Percentiles rank a stretch among this genome's conserved stretches.
Evolutionary conservation across 495 filamentous ascomycete species (phyloP).

Genomic region (Neurospora sp.): DNA sequence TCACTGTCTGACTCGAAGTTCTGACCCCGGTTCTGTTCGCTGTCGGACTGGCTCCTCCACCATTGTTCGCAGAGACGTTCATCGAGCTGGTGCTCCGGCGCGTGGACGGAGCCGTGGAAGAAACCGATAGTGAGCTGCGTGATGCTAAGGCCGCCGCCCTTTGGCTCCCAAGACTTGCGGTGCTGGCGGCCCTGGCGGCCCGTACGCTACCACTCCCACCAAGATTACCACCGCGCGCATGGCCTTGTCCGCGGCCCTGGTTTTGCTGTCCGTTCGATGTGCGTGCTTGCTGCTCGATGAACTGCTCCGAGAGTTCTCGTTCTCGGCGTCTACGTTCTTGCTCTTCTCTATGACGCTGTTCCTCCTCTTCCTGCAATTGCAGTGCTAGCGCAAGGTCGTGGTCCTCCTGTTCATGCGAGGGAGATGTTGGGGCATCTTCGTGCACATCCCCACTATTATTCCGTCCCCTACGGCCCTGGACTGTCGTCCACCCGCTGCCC

Average conservation of each 20-base stretch:
- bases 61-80: conserved; percentile 11
- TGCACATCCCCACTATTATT: conserved; percentile 14
- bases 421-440: conserved; percentile 22
- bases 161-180: neutral
- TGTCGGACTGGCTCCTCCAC: conserved; percentile 8
- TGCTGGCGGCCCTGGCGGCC: conserved; percentile 8
- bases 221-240: conserved; percentile 6
- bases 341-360: conserved; percentile 49
- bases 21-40: conserved; percentile 12
- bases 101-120: neutral
- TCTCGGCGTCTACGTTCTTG: conserved; percentile 39
- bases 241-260: neutral
- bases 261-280: neutral
- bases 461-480: conserved; percentile 28
- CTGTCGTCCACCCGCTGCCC: conserved; percentile 41
- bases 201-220: conserved; percentile 2
- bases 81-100: conserved; percentile 13
- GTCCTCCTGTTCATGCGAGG: conserved; percentile 56
- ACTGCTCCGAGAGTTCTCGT: conserved; percentile 42
- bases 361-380: conserved; percentile 76
- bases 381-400: conserved; percentile 69
- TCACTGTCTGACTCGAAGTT: conserved; percentile 26
- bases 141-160: neutral
- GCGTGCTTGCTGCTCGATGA: conserved; percentile 43
- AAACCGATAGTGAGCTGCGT: neutral